A percentile compares a stretch with the other conserved stretches of the same genome.
These are phyloP conservation scores for Podosphaera aphanis DNA, from an alignment of 2,329 filamentous ascomycete species.

Conservation along the genomic window DNA sequence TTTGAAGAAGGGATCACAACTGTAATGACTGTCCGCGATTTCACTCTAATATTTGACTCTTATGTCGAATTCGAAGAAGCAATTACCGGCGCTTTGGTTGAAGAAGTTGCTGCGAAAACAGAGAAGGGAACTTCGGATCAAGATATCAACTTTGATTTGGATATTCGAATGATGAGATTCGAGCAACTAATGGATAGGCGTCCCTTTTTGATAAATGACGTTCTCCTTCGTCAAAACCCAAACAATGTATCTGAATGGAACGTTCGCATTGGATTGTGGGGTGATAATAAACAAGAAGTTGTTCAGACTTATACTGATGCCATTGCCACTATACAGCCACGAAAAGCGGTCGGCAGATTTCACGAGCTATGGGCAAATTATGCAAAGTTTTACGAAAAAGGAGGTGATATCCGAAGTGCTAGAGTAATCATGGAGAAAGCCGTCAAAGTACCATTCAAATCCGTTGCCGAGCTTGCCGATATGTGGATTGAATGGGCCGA, in stretches of 20 bases:
- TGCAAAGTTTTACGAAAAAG: constrained; percentile 86
- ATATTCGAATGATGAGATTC: constrained; percentile 93
- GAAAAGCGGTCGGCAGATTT: constrained; percentile 81
- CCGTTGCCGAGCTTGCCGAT: constrained; percentile 85
- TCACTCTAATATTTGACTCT: constrained; percentile 85
- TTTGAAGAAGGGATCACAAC: constrained; percentile 95
- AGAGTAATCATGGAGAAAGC: constrained; percentile 93
- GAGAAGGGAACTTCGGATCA: constrained; percentile 57
- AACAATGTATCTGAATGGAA: constrained; percentile 95
- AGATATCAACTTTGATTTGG: constrained; percentile 76
- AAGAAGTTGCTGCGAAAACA: constrained; percentile 57
- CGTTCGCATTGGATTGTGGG: constrained; percentile 88
- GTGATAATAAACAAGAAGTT: constrained; percentile 72
- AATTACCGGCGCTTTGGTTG: constrained; percentile 77
- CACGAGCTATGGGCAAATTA: constrained; percentile 93
- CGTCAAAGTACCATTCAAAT: constrained; percentile 92
- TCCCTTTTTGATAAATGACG: constrained; percentile 89
- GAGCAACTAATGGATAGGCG: constrained; percentile 94
- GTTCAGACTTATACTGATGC: constrained; percentile 89
- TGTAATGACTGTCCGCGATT: constrained; percentile 96
- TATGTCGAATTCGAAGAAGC: constrained; percentile 96
- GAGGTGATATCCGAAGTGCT: constrained; percentile 62
- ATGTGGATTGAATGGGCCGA: constrained; percentile 99
- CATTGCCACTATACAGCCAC: constrained; percentile 78
- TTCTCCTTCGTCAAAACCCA: constrained; percentile 81